Conservation (phyloP, 2,329 filamentous ascomycete genomes). For the Fusarium burgessii region DNA sequence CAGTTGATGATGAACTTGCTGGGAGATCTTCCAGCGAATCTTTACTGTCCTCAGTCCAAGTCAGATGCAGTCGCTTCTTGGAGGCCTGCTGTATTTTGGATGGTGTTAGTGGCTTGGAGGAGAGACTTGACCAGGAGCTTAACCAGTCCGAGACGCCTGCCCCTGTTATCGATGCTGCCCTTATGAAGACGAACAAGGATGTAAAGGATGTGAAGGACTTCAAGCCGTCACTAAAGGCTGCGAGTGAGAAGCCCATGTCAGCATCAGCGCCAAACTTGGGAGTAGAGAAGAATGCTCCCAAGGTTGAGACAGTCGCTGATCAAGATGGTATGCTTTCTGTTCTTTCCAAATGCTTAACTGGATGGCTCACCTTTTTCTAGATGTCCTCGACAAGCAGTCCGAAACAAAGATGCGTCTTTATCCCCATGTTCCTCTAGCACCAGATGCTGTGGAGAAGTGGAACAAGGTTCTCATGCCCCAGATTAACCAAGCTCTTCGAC, state of each 20-base stretch:
- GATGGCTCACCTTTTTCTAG: conserved; percentile 31
- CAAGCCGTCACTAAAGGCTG: conserved; percentile 6
- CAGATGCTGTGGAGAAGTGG: conserved; percentile 77
- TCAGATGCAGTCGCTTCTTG: conserved; percentile 67
- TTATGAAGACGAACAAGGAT: conserved; percentile 31
- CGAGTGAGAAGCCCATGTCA: conserved; percentile 35
- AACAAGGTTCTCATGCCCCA: conserved; percentile 77
- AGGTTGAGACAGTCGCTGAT: conserved; percentile 22
- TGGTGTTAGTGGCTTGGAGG: conserved; percentile 67
- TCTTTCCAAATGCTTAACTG: too few relatives aligned
- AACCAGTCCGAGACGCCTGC: conserved; percentile 41
- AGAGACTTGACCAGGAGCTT: conserved; percentile 63
- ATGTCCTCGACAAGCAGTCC: conserved; percentile 41
- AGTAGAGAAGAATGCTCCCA: conserved; percentile 4
- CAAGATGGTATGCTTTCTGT: conserved; percentile 32
- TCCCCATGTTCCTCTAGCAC: conserved; percentile 68
- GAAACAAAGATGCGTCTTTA: conserved; percentile 67
- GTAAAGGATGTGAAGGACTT: conserved; percentile 23
- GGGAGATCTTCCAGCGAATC: conserved; percentile 62
- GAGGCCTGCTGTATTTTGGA: conserved; percentile 72
- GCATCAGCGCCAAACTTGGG: conserved; percentile 3
- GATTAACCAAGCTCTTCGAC: conserved; percentile 76
- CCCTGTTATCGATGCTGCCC: neutral
- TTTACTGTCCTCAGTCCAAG: conserved; percentile 65
- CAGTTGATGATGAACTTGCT: conserved; percentile 72